These are phyloP conservation scores for Agrocybe pediades DNA, from an alignment of 768 basidiomycete genomes.

Conservation along the genomic window DNA sequence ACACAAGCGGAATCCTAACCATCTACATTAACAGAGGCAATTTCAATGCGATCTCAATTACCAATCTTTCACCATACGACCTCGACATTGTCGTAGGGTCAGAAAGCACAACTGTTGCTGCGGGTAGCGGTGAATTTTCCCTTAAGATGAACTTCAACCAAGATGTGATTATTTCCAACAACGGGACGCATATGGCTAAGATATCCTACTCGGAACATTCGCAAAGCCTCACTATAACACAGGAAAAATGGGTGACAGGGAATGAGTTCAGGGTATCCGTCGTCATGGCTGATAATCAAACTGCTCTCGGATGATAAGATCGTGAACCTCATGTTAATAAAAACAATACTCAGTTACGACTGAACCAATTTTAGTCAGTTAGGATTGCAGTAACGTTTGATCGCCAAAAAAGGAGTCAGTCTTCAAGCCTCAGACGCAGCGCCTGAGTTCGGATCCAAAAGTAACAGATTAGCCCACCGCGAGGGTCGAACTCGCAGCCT, in stretches of 20 bases:
- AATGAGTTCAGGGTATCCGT: not conserved
- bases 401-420: too few species aligned
- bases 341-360: too few species aligned
- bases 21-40: not conserved
- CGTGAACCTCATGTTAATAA: too few species aligned
- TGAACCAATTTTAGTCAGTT: too few species aligned
- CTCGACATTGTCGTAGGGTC: not conserved
- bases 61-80: not conserved
- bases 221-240: not conserved
- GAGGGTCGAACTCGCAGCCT: slow-evolving; percentile 86
- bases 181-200: not conserved
- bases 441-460: too few species aligned
- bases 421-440: too few species aligned
- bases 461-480: slow-evolving; percentile 62
- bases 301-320: not conserved
- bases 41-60: not conserved
- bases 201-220: not conserved
- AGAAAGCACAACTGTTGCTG: not conserved
- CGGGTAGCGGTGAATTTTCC: not conserved
- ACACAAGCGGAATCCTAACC: not conserved
- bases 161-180: not conserved
- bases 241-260: not conserved
- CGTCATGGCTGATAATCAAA: not conserved
- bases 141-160: not conserved
- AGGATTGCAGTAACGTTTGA: too few species aligned